A percentile compares a stretch with the other conserved stretches of the same genome.
Conservation (phyloP, 768 basidiomycete genomes). For the Pleurotus cornucopiae region DNA sequence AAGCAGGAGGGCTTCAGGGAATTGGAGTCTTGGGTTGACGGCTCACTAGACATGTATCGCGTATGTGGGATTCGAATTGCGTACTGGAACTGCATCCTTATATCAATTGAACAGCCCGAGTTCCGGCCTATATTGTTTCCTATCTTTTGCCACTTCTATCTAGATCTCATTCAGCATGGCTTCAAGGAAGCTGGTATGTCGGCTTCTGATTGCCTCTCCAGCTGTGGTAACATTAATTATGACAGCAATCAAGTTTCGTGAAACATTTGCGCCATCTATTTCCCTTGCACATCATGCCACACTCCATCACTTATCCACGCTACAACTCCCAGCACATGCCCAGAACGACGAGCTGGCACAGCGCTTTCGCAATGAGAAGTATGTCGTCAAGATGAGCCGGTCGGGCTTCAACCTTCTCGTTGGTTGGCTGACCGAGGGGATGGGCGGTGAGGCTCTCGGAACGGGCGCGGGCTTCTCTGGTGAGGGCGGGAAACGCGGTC, state of each 20-base stretch:
- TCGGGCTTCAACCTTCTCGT: slow-evolving; percentile 90
- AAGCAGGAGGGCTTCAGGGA: slow-evolving; percentile 84
- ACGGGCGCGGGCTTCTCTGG: slow-evolving; percentile 76
- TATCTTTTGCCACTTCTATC: slow-evolving; percentile 95
- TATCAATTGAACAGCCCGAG: slow-evolving; percentile 61
- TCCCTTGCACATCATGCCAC: slow-evolving; percentile 60
- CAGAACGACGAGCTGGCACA: slow-evolving; percentile 79
- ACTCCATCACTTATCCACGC: slow-evolving; percentile 73
- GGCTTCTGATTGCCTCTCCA: neutral
- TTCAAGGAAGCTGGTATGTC: slow-evolving; percentile 84
- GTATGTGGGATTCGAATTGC: slow-evolving; percentile 28
- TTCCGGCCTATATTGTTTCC: slow-evolving; percentile 92
- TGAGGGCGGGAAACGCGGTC: slow-evolving; percentile 77
- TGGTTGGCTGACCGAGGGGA: slow-evolving; percentile 94
- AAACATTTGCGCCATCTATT: slow-evolving; percentile 65
- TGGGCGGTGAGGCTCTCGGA: slow-evolving; percentile 82
- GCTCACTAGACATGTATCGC: slow-evolving; percentile 87
- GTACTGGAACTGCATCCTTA: slow-evolving; percentile 19
- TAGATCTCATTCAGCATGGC: slow-evolving; percentile 88
- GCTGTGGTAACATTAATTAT: slow-evolving; percentile 12
- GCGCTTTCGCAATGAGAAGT: slow-evolving; percentile 87
- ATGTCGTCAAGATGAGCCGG: slow-evolving; percentile 82
- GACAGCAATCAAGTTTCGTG: slow-evolving; percentile 72
- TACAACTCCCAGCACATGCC: slow-evolving; percentile 81
- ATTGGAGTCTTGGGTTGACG: slow-evolving; percentile 85